Percentiles rank a stretch among this genome's conserved stretches.
These are phyloP conservation scores for Paramecium sonneborni DNA, from an alignment of 73 alveolate genomes.

Conservation along the genomic window DNA sequence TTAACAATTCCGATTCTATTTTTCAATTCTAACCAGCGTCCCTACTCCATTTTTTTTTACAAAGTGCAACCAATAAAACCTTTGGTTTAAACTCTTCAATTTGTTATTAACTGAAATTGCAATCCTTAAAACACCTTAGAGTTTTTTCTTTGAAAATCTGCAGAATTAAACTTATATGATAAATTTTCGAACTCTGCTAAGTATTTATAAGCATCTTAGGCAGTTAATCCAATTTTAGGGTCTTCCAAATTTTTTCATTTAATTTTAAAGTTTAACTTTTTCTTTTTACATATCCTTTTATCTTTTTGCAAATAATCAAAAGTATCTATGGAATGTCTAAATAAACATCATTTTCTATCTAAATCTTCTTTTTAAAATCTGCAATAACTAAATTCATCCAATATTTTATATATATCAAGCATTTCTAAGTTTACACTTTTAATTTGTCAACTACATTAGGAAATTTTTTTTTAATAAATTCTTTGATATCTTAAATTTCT, in stretches of 20 bases:
- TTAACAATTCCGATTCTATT: conserved; percentile 95
- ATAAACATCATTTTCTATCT: conserved; percentile 95
- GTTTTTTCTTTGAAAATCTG: conserved; percentile 91
- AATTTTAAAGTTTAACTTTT: conserved; percentile 92
- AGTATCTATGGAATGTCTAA: conserved; percentile 95
- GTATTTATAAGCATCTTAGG: conserved; percentile 89
- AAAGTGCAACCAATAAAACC: conserved; percentile 97
- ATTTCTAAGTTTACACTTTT: conserved; percentile 85
- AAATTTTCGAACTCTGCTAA: conserved; percentile 90
- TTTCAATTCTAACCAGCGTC: conserved; percentile 99
- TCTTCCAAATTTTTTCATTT: conserved; percentile 95
- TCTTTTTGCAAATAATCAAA: conserved; percentile 88
- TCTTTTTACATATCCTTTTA: conserved; percentile 93
- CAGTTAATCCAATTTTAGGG: conserved; percentile 88
- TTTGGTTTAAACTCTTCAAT: conserved; percentile 97
- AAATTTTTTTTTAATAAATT: conserved; percentile 89
- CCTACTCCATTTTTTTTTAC: conserved; percentile 97
- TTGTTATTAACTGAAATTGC: conserved; percentile 87
- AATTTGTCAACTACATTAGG: conserved; percentile 95
- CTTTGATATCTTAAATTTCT: conserved; percentile 95
- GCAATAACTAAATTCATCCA: conserved; percentile 94
- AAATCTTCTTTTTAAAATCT: conserved; percentile 89
- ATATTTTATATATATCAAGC: conserved; percentile 89
- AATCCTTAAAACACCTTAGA: conserved; percentile 83
- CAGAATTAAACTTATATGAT: conserved; percentile 89